Evolutionary conservation across 805 yeast species (phyloP).

Genomic region (Suhomyces vadensis): DNA sequence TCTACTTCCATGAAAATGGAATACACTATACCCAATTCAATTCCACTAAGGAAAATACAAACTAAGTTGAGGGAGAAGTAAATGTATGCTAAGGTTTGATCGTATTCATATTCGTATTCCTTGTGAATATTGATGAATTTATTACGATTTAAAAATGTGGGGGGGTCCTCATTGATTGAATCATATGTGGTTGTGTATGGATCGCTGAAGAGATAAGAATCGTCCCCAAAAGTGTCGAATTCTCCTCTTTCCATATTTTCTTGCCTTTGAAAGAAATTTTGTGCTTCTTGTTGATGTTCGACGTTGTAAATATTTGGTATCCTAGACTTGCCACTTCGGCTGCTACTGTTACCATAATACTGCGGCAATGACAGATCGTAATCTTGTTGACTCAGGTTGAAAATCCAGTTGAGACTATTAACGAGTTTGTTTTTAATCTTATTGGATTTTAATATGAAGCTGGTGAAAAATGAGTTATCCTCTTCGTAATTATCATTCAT

Average conservation of each 20-base stretch:
- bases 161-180: constrained; percentile 36
- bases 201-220: constrained; percentile 8
- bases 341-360: background rate
- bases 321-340: constrained; percentile 3
- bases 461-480: constrained; percentile 18
- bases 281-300: constrained; percentile 9
- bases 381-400: background rate
- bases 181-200: constrained; percentile 22
- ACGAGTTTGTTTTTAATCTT: constrained; percentile 22
- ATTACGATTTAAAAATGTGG: constrained; percentile 22
- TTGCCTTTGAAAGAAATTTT: background rate
- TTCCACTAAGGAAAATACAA: constrained; percentile 39
- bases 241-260: background rate
- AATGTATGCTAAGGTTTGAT: constrained; percentile 35
- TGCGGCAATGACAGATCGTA: constrained; percentile 1
- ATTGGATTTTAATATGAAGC: constrained; percentile 22
- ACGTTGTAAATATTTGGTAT: background rate
- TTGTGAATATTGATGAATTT: constrained; percentile 22
- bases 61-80: constrained; percentile 37
- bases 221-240: constrained; percentile 8
- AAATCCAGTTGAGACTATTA: background rate
- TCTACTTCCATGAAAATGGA: constrained; percentile 27
- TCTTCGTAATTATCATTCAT: constrained; percentile 19
- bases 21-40: constrained; percentile 41
- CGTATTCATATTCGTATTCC: constrained; percentile 36